Evolutionary conservation across 352 stramenopile genomes (phyloP).

Genomic region (Globisporangium orthogonon): DNA sequence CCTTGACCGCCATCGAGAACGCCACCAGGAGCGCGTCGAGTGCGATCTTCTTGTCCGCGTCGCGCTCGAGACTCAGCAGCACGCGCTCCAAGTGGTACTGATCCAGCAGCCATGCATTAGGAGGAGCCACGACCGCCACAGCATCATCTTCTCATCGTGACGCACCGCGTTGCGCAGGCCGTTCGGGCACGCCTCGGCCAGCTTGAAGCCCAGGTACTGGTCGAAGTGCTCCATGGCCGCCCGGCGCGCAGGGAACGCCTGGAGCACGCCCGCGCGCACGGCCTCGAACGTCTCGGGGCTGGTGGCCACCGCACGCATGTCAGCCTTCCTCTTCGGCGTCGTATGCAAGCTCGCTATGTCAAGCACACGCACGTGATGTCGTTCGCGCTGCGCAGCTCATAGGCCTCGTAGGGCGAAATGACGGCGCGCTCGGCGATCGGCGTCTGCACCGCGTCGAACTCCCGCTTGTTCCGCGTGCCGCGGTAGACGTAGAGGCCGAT

Average conservation of each 20-base stretch:
- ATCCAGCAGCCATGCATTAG: background rate
- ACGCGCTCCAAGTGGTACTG: slow-evolving; percentile 77
- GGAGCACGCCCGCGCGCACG: slow-evolving; percentile 35
- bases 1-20: slow-evolving; percentile 82
- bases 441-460: slow-evolving; percentile 68
- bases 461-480: slow-evolving; percentile 65
- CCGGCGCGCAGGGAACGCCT: slow-evolving; percentile 59
- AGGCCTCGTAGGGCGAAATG: slow-evolving; percentile 83
- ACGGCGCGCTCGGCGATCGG: slow-evolving; percentile 66
- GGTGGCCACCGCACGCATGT: background rate
- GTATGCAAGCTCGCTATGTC: too few species aligned
- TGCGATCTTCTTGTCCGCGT: slow-evolving; percentile 48
- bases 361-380: slow-evolving; percentile 52
- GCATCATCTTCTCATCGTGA: background rate
- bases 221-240: slow-evolving; percentile 73
- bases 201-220: slow-evolving; percentile 68
- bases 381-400: slow-evolving; percentile 76
- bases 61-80: slow-evolving; percentile 54
- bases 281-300: slow-evolving; percentile 48
- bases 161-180: slow-evolving; percentile 54
- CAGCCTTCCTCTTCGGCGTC: too few species aligned
- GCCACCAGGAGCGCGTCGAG: slow-evolving; percentile 71
- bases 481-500: slow-evolving; percentile 76
- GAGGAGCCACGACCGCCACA: too few species aligned
- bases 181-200: slow-evolving; percentile 44